These are phyloP conservation scores for Lumnitzera littorea DNA, from an alignment of 345 rosid genomes.

Conservation along the genomic window DNA sequence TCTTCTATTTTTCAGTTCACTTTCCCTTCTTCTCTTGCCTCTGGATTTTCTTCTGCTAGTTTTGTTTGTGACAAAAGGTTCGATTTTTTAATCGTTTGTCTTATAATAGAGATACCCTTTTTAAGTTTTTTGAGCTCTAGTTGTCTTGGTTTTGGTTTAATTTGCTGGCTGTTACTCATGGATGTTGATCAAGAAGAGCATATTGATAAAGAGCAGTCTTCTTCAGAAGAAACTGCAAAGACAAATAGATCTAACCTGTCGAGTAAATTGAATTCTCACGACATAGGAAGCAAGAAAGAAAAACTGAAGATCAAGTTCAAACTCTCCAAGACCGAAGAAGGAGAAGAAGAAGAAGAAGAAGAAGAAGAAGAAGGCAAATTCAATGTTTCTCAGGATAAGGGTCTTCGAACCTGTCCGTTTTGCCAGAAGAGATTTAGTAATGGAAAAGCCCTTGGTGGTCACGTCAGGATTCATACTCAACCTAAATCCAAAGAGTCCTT, in stretches of 20 bases:
- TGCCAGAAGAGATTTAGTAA: constrained; percentile 31
- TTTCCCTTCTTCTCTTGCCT: too few relatives aligned
- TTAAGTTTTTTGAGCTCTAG: too few relatives aligned
- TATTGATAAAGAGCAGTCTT: too few relatives aligned
- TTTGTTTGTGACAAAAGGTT: too few relatives aligned
- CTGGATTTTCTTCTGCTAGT: too few relatives aligned
- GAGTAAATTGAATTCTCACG: not conserved
- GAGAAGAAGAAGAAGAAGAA: not conserved
- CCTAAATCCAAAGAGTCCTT: not conserved
- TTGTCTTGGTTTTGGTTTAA: too few relatives aligned
- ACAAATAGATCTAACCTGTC: not conserved
- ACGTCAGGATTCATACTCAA: constrained; percentile 15
- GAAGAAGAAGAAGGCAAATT: not conserved
- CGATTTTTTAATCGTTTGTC: too few relatives aligned
- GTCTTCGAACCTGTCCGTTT: constrained; percentile 18
- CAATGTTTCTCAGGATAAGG: not conserved
- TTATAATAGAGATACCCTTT: too few relatives aligned
- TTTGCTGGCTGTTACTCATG: too few relatives aligned
- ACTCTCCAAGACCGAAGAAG: constrained; percentile 7
- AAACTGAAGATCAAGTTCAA: constrained; percentile 13
- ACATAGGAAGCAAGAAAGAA: not conserved
- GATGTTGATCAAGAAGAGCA: too few relatives aligned
- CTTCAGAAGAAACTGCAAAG: not conserved
- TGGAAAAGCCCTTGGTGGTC: constrained; percentile 21
- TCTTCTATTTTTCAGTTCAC: too few relatives aligned